A percentile compares a stretch with the other conserved stretches of the same genome.
Evolutionary conservation across 768 basidiomycete genomes (phyloP).

Genomic region (Leucogyrophana mollusca): DNA sequence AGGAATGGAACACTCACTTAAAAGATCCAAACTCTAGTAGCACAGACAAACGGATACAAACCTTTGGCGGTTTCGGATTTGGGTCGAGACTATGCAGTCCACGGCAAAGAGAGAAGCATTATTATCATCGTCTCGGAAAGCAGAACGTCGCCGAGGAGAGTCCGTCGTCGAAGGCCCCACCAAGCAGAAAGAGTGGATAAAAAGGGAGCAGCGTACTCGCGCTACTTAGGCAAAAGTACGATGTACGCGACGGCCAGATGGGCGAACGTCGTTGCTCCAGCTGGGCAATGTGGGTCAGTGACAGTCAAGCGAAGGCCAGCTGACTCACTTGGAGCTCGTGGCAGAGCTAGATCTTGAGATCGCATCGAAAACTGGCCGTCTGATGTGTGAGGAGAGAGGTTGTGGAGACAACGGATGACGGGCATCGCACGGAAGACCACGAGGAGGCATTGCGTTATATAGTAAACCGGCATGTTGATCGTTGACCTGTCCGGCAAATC

Average conservation of each 20-base stretch:
- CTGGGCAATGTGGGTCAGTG: constrained; percentile 14
- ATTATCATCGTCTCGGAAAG: background rate
- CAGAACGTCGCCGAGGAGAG: too few species aligned
- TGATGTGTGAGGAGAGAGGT: constrained; percentile 14
- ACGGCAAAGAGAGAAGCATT: background rate
- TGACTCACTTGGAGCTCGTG: constrained; percentile 30
- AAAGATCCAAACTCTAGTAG: too few species aligned
- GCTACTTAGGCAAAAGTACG: too few species aligned
- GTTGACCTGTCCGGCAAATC: constrained; percentile 4
- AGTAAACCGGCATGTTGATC: constrained; percentile 3
- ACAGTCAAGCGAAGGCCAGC: background rate
- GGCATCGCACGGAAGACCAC: constrained; percentile 19
- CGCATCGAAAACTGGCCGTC: constrained; percentile 14
- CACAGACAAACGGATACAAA: too few species aligned
- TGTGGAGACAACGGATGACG: constrained; percentile 22
- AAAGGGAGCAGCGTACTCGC: too few species aligned
- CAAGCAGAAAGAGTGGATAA: too few species aligned
- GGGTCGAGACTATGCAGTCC: background rate
- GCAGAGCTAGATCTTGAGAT: constrained; percentile 33
- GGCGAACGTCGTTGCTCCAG: constrained; percentile 25
- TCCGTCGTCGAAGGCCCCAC: too few species aligned
- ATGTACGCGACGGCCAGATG: too few species aligned
- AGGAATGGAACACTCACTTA: too few species aligned
- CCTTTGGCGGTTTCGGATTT: too few species aligned
- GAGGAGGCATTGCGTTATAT: constrained; percentile 6